These are phyloP conservation scores for Ceratocystis huliohia DNA, from an alignment of 2,329 filamentous ascomycete species.

Conservation along the genomic window DNA sequence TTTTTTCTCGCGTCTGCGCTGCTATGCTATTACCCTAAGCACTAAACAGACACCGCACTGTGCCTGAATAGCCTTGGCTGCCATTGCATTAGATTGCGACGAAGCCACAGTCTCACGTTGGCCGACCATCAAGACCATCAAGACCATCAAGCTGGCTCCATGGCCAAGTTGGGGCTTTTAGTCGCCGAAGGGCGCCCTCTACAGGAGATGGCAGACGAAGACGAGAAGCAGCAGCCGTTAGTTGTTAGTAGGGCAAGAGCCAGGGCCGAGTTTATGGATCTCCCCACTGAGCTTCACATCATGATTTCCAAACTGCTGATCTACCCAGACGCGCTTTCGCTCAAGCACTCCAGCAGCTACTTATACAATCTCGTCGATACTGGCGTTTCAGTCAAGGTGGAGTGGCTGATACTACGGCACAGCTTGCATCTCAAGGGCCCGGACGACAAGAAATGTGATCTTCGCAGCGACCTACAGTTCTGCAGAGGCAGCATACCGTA, in stretches of 20 bases:
- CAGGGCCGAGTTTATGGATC: conserved; percentile 31
- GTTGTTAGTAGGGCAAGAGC: conserved; percentile 24
- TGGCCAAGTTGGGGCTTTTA: not conserved
- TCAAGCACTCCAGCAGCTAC: conserved; percentile 53
- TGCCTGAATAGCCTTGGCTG: no score
- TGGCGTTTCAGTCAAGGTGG: conserved; percentile 51
- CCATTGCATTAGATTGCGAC: no score
- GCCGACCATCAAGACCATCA: not conserved
- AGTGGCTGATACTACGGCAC: conserved; percentile 55
- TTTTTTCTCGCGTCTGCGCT: not conserved
- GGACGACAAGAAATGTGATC: conserved; percentile 42
- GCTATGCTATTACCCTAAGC: not conserved
- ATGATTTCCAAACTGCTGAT: conserved; percentile 47
- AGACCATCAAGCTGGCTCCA: not conserved
- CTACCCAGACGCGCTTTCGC: conserved; percentile 57
- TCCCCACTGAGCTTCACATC: conserved; percentile 57
- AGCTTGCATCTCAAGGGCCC: conserved; percentile 53
- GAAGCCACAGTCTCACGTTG: not conserved
- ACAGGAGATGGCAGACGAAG: conserved; percentile 21
- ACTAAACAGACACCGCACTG: no score
- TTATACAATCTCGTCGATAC: conserved; percentile 55
- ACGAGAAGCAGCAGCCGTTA: conserved; percentile 21
- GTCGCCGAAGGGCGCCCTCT: not conserved
- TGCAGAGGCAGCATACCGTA: conserved; percentile 48
- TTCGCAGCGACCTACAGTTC: conserved; percentile 47